These are phyloP conservation scores for Diaporthe longicolla DNA, from an alignment of 2,329 filamentous ascomycete genomes.

Conservation along the genomic window DNA sequence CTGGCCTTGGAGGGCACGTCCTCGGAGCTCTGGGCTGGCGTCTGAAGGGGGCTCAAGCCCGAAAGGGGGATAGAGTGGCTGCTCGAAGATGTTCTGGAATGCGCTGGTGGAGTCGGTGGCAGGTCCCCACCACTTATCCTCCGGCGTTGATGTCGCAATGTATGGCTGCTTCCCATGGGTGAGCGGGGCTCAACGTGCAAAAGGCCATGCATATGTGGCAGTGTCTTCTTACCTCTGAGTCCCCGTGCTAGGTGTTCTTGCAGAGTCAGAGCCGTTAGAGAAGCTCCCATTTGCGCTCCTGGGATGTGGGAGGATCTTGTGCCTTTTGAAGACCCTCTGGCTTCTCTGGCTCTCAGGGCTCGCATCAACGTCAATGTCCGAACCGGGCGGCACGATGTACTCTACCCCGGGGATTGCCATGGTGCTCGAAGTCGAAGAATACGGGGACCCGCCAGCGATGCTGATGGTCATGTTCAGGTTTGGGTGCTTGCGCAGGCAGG, in stretches of 20 bases:
- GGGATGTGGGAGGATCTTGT: slow-evolving; percentile 57
- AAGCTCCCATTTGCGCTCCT: slow-evolving; percentile 46
- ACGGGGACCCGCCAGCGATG: slow-evolving; percentile 31
- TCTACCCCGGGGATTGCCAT: slow-evolving; percentile 41
- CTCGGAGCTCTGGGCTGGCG: slow-evolving; percentile 55
- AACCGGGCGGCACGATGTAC: slow-evolving; percentile 38
- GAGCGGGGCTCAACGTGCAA: slow-evolving; percentile 45
- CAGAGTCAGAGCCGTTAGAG: slow-evolving; percentile 39
- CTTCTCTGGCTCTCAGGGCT: slow-evolving; percentile 47
- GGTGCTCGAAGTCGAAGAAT: slow-evolving; percentile 29
- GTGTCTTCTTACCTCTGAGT: slow-evolving; percentile 38
- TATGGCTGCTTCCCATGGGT: slow-evolving; percentile 56
- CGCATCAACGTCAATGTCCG: slow-evolving; percentile 47
- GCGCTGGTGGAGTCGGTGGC: slow-evolving; percentile 75
- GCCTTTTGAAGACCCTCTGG: slow-evolving; percentile 54
- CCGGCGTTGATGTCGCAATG: slow-evolving; percentile 58
- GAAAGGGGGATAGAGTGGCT: slow-evolving; percentile 61
- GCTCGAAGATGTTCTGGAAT: slow-evolving; percentile 70
- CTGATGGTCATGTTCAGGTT: slow-evolving; percentile 32
- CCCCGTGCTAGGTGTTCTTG: slow-evolving; percentile 31
- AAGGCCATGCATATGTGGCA: slow-evolving; percentile 23
- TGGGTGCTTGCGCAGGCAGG: slow-evolving; percentile 16
- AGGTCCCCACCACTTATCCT: slow-evolving; percentile 62
- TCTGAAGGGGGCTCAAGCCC: slow-evolving; percentile 57
- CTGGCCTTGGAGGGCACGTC: slow-evolving; percentile 54